Conservation (phyloP, 1,139 yeast genomes). For the Maudiozyma humilis region DNA sequence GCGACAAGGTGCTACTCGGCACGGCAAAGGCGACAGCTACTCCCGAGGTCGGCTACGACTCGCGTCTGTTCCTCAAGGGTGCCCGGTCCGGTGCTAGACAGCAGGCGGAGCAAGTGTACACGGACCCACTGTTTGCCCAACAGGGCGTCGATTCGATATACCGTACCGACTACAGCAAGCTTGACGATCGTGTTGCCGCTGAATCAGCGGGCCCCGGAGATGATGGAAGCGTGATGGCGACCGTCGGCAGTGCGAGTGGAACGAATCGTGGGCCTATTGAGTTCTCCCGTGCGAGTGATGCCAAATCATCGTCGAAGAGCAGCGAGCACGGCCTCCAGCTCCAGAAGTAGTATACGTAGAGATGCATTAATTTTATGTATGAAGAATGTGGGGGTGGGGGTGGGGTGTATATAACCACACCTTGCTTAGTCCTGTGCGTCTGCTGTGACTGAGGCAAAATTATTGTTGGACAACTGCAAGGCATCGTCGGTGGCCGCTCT, state of each 20-base stretch:
- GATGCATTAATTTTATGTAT: too few relatives aligned
- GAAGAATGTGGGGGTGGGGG: too few relatives aligned
- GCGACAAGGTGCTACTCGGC: slow-evolving; percentile 48
- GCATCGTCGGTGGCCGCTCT: too few relatives aligned
- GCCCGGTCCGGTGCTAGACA: slow-evolving; percentile 35
- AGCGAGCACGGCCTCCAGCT: slow-evolving; percentile 3
- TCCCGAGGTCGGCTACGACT: slow-evolving; percentile 44
- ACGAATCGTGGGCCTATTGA: slow-evolving; percentile 39
- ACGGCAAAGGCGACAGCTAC: slow-evolving; percentile 36
- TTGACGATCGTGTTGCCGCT: slow-evolving; percentile 28
- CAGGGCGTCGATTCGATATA: slow-evolving; percentile 45
- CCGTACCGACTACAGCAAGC: slow-evolving; percentile 31
- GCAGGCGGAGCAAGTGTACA: slow-evolving; percentile 46
- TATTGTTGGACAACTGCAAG: slow-evolving; percentile 6
- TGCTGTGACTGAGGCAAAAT: slow-evolving; percentile 10
- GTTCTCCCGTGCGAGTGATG: slow-evolving; percentile 33
- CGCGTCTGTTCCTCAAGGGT: slow-evolving; percentile 44
- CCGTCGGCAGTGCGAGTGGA: slow-evolving; percentile 5
- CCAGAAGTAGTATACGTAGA: neutral
- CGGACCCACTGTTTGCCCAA: slow-evolving; percentile 47
- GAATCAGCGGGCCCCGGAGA: neutral
- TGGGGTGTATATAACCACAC: neutral
- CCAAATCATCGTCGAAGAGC: neutral
- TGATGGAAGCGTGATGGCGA: neutral
- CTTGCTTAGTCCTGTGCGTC: slow-evolving; percentile 4